phyloP scores from a whole-genome alignment of 2,329 filamentous ascomycete species.

The Penicillium sp. region DNA sequence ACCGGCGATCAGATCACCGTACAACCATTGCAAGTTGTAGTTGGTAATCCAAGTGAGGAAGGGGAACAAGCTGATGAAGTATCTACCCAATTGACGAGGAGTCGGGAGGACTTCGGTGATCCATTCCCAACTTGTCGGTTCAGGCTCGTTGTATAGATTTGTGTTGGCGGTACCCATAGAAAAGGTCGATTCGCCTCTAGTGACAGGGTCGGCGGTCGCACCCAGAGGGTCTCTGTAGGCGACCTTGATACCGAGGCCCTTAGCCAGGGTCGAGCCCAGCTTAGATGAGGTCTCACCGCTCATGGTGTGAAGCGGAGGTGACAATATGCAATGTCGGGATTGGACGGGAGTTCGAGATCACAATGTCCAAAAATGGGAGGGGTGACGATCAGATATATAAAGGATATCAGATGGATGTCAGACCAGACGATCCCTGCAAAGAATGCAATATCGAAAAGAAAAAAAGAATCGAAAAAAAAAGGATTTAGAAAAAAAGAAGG shows the following conservation, averaged over 20 bases:
- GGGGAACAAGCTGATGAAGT: constrained; percentile 75
- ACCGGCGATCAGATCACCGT: constrained; percentile 88
- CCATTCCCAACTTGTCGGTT: constrained; percentile 75
- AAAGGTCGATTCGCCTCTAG: constrained; percentile 76
- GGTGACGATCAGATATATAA: constrained; percentile 18
- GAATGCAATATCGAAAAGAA: constrained; percentile 5
- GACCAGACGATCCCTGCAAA: constrained; percentile 17
- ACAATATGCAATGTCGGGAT: constrained; percentile 3
- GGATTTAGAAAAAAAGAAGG: constrained; percentile 9
- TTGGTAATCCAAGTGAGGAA: constrained; percentile 84
- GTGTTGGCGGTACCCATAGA: constrained; percentile 72
- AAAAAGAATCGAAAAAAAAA: constrained; percentile 8
- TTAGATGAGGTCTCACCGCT: constrained; percentile 49
- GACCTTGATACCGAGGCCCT: constrained; percentile 79
- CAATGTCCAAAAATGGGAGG: constrained; percentile 11
- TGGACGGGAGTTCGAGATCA: neutral
- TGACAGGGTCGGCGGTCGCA: constrained; percentile 61
- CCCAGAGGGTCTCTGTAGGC: constrained; percentile 62
- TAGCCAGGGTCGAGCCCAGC: constrained; percentile 73
- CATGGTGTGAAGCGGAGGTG: constrained; percentile 27
- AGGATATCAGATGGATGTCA: constrained; percentile 15
- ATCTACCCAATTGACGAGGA: constrained; percentile 56
- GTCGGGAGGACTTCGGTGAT: constrained; percentile 65
- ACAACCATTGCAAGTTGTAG: constrained; percentile 88
- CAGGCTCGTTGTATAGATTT: constrained; percentile 81